Percentiles rank a stretch among this genome's conserved stretches.
Conservation (phyloP, 306 rosid species). For the Cicer judaicum region DNA sequence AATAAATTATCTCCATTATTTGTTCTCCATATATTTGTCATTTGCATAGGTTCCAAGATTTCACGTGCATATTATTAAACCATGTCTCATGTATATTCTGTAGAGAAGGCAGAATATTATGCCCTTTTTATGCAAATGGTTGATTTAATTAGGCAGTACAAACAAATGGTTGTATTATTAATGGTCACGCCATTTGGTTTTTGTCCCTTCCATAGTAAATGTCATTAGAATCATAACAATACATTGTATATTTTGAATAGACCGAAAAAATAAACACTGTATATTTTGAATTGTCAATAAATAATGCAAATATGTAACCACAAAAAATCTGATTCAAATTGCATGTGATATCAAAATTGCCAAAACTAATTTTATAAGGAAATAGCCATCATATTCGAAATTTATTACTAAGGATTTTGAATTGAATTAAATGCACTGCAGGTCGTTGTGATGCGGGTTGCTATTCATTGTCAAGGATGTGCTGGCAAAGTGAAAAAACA, state of each 20-base stretch:
- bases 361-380: neutral
- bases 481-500: conserved; percentile 89
- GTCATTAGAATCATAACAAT: neutral
- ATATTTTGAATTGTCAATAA: conserved; percentile 31
- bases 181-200: conserved; percentile 30
- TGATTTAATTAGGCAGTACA: conserved; percentile 35
- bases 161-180: conserved; percentile 30
- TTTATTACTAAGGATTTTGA: conserved; percentile 24
- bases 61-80: conserved; percentile 51
- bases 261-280: too few relatives aligned
- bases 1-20: conserved; percentile 40
- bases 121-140: conserved; percentile 36
- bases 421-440: conserved; percentile 45
- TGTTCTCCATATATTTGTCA: conserved; percentile 37
- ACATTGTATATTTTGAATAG: too few relatives aligned
- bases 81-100: conserved; percentile 49
- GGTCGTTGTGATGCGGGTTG: conserved; percentile 95
- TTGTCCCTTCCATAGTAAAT: conserved; percentile 40
- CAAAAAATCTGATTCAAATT: too few relatives aligned
- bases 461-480: conserved; percentile 95
- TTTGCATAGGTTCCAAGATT: conserved; percentile 47
- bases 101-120: conserved; percentile 41
- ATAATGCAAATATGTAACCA: too few relatives aligned
- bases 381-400: conserved; percentile 23
- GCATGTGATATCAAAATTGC: conserved; percentile 30